These are phyloP conservation scores for Selaginella moellendorffii DNA, from an alignment of 75 land plant species.

Conservation along the genomic window DNA sequence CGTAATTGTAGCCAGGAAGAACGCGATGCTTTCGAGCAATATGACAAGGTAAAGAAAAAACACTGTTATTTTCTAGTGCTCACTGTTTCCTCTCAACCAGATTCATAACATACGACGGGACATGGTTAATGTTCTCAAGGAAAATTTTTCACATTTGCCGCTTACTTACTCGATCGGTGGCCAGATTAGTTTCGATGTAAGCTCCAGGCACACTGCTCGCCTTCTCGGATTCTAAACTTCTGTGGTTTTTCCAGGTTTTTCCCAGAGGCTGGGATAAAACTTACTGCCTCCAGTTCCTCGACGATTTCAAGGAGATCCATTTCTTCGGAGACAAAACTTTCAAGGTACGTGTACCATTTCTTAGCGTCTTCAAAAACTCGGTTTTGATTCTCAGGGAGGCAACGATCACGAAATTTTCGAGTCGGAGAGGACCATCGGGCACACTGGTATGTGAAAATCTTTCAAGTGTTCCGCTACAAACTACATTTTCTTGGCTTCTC, in stretches of 20 bases:
- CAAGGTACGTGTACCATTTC: conserved; percentile 32
- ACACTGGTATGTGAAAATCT: conserved; percentile 45
- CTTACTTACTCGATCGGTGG: conserved; percentile 94
- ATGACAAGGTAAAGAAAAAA: conserved; percentile 93
- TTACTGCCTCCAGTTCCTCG: conserved; percentile 79
- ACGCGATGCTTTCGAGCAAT: conserved; percentile 85
- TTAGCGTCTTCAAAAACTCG: neutral
- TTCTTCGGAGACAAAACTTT: conserved; percentile 97
- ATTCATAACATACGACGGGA: conserved; percentile 62
- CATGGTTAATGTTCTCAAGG: conserved; percentile 68
- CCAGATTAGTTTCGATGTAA: conserved; percentile 97
- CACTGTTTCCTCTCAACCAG: conserved; percentile 20
- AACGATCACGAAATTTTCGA: conserved; percentile 83
- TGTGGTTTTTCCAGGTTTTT: conserved; percentile 48
- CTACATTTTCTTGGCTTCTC: conserved; percentile 1
- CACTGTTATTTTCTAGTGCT: neutral
- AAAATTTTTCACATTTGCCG: conserved; percentile 70
- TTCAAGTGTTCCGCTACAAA: neutral
- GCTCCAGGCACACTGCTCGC: too few species aligned
- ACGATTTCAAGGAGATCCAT: conserved; percentile 76
- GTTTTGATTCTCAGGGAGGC: conserved; percentile 50
- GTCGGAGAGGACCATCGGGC: conserved; percentile 72
- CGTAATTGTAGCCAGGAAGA: conserved; percentile 97
- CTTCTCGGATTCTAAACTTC: too few species aligned
- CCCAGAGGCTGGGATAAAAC: conserved; percentile 98